phyloP scores from a whole-genome alignment of 108 stramenopile genomes.

The Skeletonema costatum region DNA sequence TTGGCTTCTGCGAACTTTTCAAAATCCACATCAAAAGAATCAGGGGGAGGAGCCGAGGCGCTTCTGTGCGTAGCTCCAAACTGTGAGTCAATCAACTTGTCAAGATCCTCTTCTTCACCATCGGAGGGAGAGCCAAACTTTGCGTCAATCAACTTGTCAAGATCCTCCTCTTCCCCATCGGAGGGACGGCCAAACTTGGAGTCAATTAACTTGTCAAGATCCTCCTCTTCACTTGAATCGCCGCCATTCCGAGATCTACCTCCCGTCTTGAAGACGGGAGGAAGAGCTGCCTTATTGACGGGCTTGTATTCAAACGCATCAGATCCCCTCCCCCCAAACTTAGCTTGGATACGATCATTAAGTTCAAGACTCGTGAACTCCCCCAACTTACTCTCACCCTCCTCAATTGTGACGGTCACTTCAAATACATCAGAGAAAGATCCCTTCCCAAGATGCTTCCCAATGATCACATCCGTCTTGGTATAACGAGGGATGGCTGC shows the following conservation, averaged over 20 bases:
- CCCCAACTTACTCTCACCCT: background rate
- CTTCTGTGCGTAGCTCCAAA: background rate
- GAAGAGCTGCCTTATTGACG: background rate
- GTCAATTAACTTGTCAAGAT: background rate
- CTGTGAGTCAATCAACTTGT: background rate
- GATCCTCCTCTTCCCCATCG: too few species aligned
- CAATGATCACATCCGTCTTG: conserved; percentile 7
- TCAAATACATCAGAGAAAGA: conserved; percentile 22
- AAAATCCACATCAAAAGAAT: background rate
- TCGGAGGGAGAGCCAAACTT: too few species aligned
- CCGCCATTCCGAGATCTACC: background rate
- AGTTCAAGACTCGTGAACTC: background rate
- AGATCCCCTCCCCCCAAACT: background rate
- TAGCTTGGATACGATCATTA: background rate
- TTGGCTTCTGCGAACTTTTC: background rate
- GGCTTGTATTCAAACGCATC: background rate
- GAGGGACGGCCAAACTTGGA: too few species aligned
- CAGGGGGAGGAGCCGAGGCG: background rate
- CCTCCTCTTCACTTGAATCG: background rate
- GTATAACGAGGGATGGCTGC: background rate
- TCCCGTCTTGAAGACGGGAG: background rate
- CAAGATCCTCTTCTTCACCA: background rate
- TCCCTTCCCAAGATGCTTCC: conserved; percentile 17
- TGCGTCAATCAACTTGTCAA: too few species aligned
- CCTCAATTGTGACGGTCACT: background rate